Conservation (phyloP, 176 grass and related monocot genomes). For the Zea mays region DNA sequence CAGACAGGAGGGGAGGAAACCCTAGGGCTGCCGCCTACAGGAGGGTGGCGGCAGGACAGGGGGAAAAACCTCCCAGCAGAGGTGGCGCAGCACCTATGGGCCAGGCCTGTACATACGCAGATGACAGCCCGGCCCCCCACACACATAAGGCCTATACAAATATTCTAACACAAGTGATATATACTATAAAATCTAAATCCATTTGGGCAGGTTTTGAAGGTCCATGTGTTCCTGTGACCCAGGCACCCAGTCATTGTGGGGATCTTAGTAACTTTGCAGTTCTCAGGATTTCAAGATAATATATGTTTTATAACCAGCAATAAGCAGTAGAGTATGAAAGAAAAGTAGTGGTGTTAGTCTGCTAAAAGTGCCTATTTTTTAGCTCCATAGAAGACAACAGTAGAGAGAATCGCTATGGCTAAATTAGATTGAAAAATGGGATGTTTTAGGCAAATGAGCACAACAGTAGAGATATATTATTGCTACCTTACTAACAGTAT, state of each 20-base stretch:
- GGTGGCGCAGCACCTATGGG: no score
- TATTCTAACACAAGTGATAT: not conserved
- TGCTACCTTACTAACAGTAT: not conserved
- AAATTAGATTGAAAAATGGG: not conserved
- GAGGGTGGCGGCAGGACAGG: no score
- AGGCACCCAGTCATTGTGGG: not conserved
- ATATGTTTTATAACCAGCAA: not conserved
- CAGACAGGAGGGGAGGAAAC: no score
- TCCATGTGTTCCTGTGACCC: not conserved
- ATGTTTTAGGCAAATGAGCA: not conserved
- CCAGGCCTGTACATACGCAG: no score
- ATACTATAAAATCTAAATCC: not conserved
- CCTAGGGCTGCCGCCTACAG: no score
- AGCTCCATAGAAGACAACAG: not conserved
- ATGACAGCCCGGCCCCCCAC: no score
- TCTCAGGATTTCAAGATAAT: constrained; percentile 6
- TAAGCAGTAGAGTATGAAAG: not conserved
- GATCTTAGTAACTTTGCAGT: not conserved
- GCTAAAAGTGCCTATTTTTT: not conserved
- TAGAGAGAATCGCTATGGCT: not conserved
- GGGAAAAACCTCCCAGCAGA: no score
- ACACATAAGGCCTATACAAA: no score
- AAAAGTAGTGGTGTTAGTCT: constrained; percentile 15
- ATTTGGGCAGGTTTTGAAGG: not conserved
- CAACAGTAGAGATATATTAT: constrained; percentile 2